Percentiles rank a stretch among this genome's conserved stretches.
These are phyloP conservation scores for Globisporangium irregulare DNA, from an alignment of 352 stramenopile species.

Conservation along the genomic window DNA sequence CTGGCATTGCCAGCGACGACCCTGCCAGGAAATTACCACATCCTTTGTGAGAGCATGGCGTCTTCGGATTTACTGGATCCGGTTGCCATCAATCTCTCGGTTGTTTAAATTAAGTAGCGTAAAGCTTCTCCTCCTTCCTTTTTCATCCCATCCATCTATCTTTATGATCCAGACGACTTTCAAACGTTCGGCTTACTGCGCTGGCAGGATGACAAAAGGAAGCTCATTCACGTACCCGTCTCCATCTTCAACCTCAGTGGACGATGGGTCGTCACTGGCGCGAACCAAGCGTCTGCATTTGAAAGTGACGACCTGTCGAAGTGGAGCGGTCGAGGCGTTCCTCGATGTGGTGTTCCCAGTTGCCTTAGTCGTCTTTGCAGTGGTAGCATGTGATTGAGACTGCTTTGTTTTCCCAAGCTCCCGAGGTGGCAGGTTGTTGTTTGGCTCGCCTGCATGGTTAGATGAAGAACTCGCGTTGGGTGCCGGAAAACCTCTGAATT, in stretches of 20 bases:
- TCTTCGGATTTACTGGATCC: slow-evolving; percentile 22
- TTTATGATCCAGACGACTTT: neutral
- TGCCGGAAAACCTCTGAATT: slow-evolving; percentile 24
- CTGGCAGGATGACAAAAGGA: slow-evolving; percentile 36
- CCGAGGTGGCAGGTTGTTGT: neutral
- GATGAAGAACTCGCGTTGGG: neutral
- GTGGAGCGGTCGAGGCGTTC: neutral
- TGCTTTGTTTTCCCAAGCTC: neutral
- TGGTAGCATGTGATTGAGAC: neutral
- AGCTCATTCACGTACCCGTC: slow-evolving; percentile 44
- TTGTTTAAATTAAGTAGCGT: slow-evolving; percentile 8
- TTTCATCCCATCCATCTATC: slow-evolving; percentile 11
- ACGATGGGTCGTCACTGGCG: slow-evolving; percentile 15
- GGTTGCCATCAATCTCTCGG: slow-evolving; percentile 17
- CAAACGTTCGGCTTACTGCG: slow-evolving; percentile 7
- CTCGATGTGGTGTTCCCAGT: slow-evolving; percentile 10
- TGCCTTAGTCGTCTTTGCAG: slow-evolving; percentile 5
- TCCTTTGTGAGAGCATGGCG: slow-evolving; percentile 35
- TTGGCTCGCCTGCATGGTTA: neutral
- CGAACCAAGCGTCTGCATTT: slow-evolving; percentile 38
- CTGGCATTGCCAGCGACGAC: slow-evolving; percentile 30
- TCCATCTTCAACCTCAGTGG: slow-evolving; percentile 25
- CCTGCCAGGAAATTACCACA: slow-evolving; percentile 34
- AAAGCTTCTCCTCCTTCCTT: neutral
- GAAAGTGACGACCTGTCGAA: slow-evolving; percentile 44